Evolutionary conservation across 2,329 filamentous ascomycete species (phyloP), one percentile per base, ranked within the genome.

Genomic region (Achaetomium macrosporum): DNA sequence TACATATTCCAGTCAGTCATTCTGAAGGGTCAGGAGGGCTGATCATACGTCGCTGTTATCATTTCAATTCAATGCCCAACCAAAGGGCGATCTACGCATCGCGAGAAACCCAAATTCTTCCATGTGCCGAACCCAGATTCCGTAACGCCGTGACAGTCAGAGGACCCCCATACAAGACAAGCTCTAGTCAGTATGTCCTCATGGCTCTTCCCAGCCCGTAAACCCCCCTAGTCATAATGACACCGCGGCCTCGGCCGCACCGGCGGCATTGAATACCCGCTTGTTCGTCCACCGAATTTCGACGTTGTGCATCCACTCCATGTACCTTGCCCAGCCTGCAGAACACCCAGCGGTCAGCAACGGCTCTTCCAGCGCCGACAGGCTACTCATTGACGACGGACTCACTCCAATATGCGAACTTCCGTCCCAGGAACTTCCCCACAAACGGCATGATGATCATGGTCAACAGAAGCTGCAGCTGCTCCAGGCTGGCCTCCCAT

Each of bases 381-480:
- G n/a, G 12, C 13, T 2, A 0, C 2, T 15, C 20, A 15, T 11
- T 1, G 20, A 16, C 15, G 10, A 7, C 25, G 7, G n/a, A 76
- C 86, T 68, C 78, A 96, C 92, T 90, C 89, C 90, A 96, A 68
- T 95, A 96, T 55, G 92, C 92, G 74, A 91, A 95, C 71, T 90
- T 95, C 68, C 93, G 81, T 42, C 93, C 93, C 69, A 96, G 83
- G 72, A 90, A 97, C 72, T 97, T 99, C 54, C 93, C 93, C 61
- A 90, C 76, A 69, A 95, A 96, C 2, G 93, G 93, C 47, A 99
- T 86, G 62, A 97, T 71, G 45, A 97, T 87, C 90, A 99, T 95
- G 17, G 88, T 95, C 67, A 97, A 72, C 61, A 99, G 77, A 59
- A 97, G 77, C 73, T 99, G 90, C 55, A 99, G 73, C 73, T 99